phyloP scores from a whole-genome alignment of 768 basidiomycete species.

The Leccinum imitatum region DNA sequence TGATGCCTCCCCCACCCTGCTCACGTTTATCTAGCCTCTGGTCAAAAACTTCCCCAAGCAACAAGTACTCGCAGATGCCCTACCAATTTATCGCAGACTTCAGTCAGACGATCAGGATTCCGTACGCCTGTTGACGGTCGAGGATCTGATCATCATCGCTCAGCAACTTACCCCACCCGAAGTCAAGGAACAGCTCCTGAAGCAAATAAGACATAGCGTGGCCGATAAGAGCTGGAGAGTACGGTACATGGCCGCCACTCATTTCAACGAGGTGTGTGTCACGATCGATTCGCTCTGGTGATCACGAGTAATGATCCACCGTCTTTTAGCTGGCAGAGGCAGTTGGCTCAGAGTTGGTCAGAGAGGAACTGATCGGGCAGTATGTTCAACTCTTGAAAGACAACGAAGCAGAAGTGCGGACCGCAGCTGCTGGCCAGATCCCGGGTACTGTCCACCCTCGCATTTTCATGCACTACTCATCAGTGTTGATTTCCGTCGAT shows the following conservation, averaged over 20 bases:
- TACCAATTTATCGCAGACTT: slow-evolving; percentile 91
- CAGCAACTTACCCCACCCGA: slow-evolving; percentile 82
- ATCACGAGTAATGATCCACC: not conserved
- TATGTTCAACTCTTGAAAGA: slow-evolving; percentile 95
- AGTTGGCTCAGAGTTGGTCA: slow-evolving; percentile 84
- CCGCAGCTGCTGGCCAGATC: slow-evolving; percentile 93
- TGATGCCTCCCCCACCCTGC: slow-evolving; percentile 1
- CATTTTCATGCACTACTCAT: not conserved
- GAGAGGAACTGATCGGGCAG: slow-evolving; percentile 91
- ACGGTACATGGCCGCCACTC: slow-evolving; percentile 96
- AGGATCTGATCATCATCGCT: slow-evolving; percentile 92
- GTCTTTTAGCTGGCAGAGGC: slow-evolving; percentile 76
- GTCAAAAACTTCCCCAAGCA: slow-evolving; percentile 76
- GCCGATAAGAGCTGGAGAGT: slow-evolving; percentile 98
- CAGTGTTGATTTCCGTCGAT: slow-evolving; percentile 10
- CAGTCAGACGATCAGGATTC: slow-evolving; percentile 98
- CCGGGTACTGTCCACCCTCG: slow-evolving; percentile 60
- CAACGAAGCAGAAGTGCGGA: slow-evolving; percentile 97
- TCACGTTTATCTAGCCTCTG: slow-evolving; percentile 55
- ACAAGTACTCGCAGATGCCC: slow-evolving; percentile 81
- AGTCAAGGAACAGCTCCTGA: slow-evolving; percentile 85
- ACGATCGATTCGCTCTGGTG: not conserved
- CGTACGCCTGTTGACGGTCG: slow-evolving; percentile 91
- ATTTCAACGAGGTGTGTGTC: slow-evolving; percentile 85
- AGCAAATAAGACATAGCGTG: slow-evolving; percentile 84